Base-by-base conservation (phyloP, 2,329 filamentous ascomycete species). In the Phaeosphaeria sp. region DNA sequence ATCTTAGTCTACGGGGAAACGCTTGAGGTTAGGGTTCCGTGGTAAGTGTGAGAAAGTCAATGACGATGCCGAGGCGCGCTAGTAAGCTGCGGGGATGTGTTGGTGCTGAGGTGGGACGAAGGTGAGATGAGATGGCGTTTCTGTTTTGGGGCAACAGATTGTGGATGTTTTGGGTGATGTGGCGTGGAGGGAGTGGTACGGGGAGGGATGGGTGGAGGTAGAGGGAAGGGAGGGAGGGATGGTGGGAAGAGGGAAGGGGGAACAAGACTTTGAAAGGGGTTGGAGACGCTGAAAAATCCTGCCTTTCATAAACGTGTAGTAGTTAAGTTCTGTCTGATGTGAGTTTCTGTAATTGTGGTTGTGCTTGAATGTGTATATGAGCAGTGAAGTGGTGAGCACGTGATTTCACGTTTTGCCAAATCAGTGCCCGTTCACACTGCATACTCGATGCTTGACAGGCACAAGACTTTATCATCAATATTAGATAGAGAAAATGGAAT, bases 21-120 rank as follows among this genome's bases (percentile, higher is more conserved):
- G 15, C n/a, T 43, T 36, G n/a, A 36, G 30, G 21, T 40, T 40
- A 2, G n/a, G 20, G 24, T 22, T 43, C 40, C 40, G 40, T 15
- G 6, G 3, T 43, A 4, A 7, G 40, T 43, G 20, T 20, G 15
- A 18, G 18, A 55, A 55, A 50, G 52, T 55, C 46, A 45, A 55
- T 55, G 52, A 55, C 52, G 52, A 36, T 49, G 52, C 36, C 52
- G 46, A 55, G 46, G 25, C 52, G 46, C 46, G 52, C 52, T 55
- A 55, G 25, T 54, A 27, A 17, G 20, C n/a, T 18, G 18, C 22
- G 7, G 39, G 27, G 15, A 36, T 49, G 30, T 11, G 24, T 18
- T 49, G 42, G 30, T 11, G 22, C 45, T 43, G n/a, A n/a, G n/a
- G n/a, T n/a, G n/a, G n/a, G n/a, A n/a, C n/a, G n/a, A n/a, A n/a